A percentile compares a stretch with the other conserved stretches of the same genome.
Conservation (phyloP, 83 land plant genomes). For the Diphasiastrum complanatum region DNA sequence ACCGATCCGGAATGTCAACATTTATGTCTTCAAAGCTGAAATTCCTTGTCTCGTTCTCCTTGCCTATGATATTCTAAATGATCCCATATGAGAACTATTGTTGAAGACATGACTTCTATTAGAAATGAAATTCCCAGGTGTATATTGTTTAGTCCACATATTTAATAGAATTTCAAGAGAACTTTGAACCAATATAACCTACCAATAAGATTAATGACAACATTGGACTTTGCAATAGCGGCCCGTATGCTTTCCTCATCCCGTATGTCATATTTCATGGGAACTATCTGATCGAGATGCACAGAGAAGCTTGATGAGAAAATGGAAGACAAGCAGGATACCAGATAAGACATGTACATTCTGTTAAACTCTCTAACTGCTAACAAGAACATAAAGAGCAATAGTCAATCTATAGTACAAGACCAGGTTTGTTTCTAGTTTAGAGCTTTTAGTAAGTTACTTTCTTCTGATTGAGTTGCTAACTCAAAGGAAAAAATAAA, state of each 20-base stretch:
- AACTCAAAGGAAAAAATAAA: constrained; percentile 7
- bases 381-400: constrained; percentile 1
- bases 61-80: constrained; percentile 42
- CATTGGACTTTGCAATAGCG: constrained; percentile 90
- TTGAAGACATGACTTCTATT: too few relatives aligned
- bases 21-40: constrained; percentile 86
- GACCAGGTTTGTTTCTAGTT: background rate
- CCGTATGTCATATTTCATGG: constrained; percentile 73
- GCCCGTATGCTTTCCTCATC: constrained; percentile 83
- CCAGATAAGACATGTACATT: too few relatives aligned
- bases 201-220: constrained; percentile 92
- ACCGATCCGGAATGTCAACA: constrained; percentile 57
- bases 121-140: too few relatives aligned
- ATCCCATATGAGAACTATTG: background rate
- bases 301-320: too few relatives aligned
- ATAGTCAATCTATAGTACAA: background rate
- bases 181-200: background rate
- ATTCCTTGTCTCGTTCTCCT: constrained; percentile 87
- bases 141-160: too few relatives aligned
- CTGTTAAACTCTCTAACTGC: too few relatives aligned
- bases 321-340: too few relatives aligned
- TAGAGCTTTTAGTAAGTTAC: too few relatives aligned
- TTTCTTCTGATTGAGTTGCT: too few relatives aligned
- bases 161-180: background rate
- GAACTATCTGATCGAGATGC: constrained; percentile 60